Base-by-base conservation (phyloP, 192 early-diverging fungal species). In the Umbelopsis ramanniana region DNA sequence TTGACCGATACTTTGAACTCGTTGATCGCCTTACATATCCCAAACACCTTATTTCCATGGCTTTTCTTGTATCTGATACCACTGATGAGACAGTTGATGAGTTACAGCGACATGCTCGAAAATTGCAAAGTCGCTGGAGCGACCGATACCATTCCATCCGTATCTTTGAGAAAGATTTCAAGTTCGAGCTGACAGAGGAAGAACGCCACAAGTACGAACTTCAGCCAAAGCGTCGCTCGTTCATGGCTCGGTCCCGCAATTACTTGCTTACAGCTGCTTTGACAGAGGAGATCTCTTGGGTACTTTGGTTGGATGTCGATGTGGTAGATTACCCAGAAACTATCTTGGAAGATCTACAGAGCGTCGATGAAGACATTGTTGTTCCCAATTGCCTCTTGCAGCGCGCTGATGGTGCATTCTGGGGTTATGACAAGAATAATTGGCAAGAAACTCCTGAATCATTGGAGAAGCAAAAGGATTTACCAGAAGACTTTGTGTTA, bases 241-340 rank as follows among this genome's bases (percentile, higher is more conserved):
- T 84, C 70, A 81, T 92, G 76, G 90, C 90, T 17, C 76, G 76
- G 6, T 85, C 88, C 15, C 86, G 89, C 66, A 92, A 91, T 63
- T 82, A 83, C 46, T 69, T 91, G 55, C 76, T 89, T 74, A 81
- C 83, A 0, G 74, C 83, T 15, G 83, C 90, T 8, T 73, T 92
- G 8, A 70, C 73, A 29, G 81, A 85, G 53, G 85, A 92, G 52
- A 83, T 88, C 29, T 66, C 57, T 35, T 92, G 89, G 89, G 88
- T 90, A 21, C 78, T 90, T 29, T 92, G 90, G 90, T 76, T 92
- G 0, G 90, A 92, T 67, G 87, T 87, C 9, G 86, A 90, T 72
- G 77, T 92, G 6, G 74, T 86, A 19, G 77, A 82, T 53, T 90
- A 89, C 40, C 83, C 90, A 4, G 71, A 78, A 2, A 82, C 76